Evolutionary conservation across 2,329 filamentous ascomycete species (phyloP).

Genomic region (Rhynchosporium graminicola): DNA sequence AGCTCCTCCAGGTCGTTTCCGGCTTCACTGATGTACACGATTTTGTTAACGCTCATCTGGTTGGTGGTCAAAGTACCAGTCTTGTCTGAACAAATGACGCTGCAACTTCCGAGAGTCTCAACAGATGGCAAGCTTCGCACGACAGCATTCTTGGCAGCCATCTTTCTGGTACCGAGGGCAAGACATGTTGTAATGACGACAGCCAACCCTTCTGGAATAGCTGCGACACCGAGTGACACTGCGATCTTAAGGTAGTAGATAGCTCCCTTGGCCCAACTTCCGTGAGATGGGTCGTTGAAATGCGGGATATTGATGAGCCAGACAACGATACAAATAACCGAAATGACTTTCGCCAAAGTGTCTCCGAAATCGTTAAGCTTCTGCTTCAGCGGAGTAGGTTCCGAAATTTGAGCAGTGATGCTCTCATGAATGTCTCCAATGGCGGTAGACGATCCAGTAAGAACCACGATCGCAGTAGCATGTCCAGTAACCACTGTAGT

Average conservation of each 20-base stretch:
- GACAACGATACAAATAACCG: constrained; percentile 91
- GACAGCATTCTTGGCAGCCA: constrained; percentile 98
- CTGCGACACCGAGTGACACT: constrained; percentile 94
- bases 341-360: constrained; percentile 94
- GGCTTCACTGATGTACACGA: constrained; percentile 77
- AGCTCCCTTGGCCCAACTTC: constrained; percentile 91
- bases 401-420: constrained; percentile 96
- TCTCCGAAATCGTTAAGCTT: constrained; percentile 99
- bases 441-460: constrained; percentile 87
- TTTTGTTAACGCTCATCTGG: constrained; percentile 97
- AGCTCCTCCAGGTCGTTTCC: constrained; percentile 80
- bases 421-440: constrained; percentile 99
- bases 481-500: constrained; percentile 95
- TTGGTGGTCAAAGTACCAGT: constrained; percentile 98
- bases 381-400: constrained; percentile 95
- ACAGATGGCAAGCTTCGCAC: constrained; percentile 95
- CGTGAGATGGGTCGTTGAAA: constrained; percentile 92
- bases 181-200: constrained; percentile 99
- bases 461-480: constrained; percentile 84
- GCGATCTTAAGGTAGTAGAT: constrained; percentile 99
- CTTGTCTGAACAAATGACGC: constrained; percentile 99
- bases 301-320: constrained; percentile 99
- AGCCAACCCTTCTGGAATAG: constrained; percentile 94
- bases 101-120: constrained; percentile 97
- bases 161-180: constrained; percentile 93